Evolutionary conservation across 108 stramenopile genomes (phyloP), one percentile per base, ranked within the genome.

Genomic region (Stephanodiscus minutulus): DNA sequence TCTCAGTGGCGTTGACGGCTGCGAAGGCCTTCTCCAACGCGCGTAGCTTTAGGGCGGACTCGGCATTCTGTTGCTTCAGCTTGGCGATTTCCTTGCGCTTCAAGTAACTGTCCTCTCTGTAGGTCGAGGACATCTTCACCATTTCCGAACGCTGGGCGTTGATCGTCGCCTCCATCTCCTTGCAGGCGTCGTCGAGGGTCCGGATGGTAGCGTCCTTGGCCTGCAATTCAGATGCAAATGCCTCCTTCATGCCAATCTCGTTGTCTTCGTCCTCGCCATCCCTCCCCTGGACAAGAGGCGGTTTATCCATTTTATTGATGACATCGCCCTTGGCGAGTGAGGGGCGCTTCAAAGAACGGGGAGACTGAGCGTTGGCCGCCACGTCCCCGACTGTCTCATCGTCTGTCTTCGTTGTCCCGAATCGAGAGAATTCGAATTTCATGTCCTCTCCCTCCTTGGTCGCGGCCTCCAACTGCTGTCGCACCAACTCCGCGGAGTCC

Each of bases 1-100:
- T 29, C n/a, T 18, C 65, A 5, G 62, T 50, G 24, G 60, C 46
- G 20, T 77, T 70, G n/a, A 76, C 70, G 11, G 47, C 54, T 65
- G 78, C n/a, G 53, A 89, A 82, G 39, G 86, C 82, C 57, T 77
- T 71, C 48, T 83, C 78, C 27, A 89, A 60, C 35, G 76, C 79
- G 37, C 74, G 60, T n/a, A 85, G 74, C 36, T 75, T 85, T 15
- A 78, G 46, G 52, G 85, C 83, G 22, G 82, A 69, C 12, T 81
- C 83, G 15, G 81, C 79, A 46, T 75, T 82, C 29, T 82, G 82
- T 46, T 85, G 81, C 25, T 71, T 62, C 49, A 89, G 49, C 59
- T 78, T 66, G 60, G 81, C 75, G 48, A 82, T 76, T 52, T 83
- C 62, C 55, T 84, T 84, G 24, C 83, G 64, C 43, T 73, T 83